Percentiles rank a stretch among this genome's conserved stretches.
phyloP scores from a whole-genome alignment of 139 green algal genomes.

The Chlamydomonas asymmetrica region DNA sequence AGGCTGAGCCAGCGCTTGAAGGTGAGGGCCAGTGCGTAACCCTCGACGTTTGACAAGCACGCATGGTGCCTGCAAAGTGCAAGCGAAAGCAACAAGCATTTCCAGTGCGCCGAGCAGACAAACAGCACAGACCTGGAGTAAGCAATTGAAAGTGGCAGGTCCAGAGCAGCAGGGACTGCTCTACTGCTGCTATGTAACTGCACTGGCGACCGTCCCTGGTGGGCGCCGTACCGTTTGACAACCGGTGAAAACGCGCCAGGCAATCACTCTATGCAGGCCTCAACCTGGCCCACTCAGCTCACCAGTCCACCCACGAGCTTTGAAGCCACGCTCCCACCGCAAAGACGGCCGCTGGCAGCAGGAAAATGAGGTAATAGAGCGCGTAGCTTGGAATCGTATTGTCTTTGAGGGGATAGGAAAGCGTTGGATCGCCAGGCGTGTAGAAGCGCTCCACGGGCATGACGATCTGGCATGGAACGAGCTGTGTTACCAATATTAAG shows the following conservation, averaged over 20 bases:
- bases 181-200: too few relatives aligned
- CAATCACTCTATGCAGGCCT: too few relatives aligned
- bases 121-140: too few relatives aligned
- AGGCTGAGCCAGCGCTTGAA: constrained; percentile 49
- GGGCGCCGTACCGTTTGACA: too few relatives aligned
- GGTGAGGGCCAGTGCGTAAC: constrained; percentile 38
- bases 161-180: too few relatives aligned
- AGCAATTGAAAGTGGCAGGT: too few relatives aligned
- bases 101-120: too few relatives aligned
- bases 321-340: not conserved
- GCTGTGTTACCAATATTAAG: constrained; percentile 6
- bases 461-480: not conserved
- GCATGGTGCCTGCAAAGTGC: constrained; percentile 41
- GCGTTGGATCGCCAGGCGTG: not conserved
- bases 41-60: constrained; percentile 30
- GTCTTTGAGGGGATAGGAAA: not conserved
- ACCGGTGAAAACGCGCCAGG: too few relatives aligned
- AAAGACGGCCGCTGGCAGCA: constrained; percentile 16
- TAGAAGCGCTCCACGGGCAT: constrained; percentile 4
- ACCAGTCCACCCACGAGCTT: constrained; percentile 10
- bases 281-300: too few relatives aligned
- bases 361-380: constrained; percentile 18
- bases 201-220: too few relatives aligned
- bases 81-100: too few relatives aligned
- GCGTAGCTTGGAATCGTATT: constrained; percentile 3